These are phyloP conservation scores for Candida multigemmis DNA, from an alignment of 805 yeast species.

Conservation along the genomic window DNA sequence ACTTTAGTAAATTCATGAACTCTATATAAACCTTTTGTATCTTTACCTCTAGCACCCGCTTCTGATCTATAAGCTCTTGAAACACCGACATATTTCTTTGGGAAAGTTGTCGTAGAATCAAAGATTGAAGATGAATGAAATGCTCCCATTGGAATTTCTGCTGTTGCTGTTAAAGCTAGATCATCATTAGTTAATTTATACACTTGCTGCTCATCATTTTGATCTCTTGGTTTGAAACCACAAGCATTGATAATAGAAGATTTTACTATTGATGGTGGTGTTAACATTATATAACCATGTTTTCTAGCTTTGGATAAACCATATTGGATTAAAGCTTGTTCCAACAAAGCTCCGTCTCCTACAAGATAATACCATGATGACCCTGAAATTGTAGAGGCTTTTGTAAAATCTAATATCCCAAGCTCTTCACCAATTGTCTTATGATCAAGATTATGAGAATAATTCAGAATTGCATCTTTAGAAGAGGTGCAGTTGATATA, in stretches of 20 bases:
- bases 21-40: conserved; percentile 83
- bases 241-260: conserved; percentile 76
- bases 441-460: conserved; percentile 41
- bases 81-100: conserved; percentile 63
- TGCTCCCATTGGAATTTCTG: conserved; percentile 91
- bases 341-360: conserved; percentile 81
- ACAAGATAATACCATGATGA: conserved; percentile 81
- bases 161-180: conserved; percentile 81
- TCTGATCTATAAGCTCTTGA: conserved; percentile 89
- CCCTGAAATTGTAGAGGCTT: conserved; percentile 73
- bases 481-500: conserved; percentile 42
- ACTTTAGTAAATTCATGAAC: conserved; percentile 97
- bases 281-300: conserved; percentile 58
- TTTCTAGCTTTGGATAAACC: conserved; percentile 58
- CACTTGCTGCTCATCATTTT: conserved; percentile 76
- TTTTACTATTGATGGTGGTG: conserved; percentile 83
- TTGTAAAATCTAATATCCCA: conserved; percentile 57
- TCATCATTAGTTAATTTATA: conserved; percentile 50
- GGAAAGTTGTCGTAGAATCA: conserved; percentile 28
- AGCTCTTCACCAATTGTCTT: conserved; percentile 60
- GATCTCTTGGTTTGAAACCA: conserved; percentile 91
- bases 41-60: conserved; percentile 94
- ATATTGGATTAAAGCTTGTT: conserved; percentile 82
- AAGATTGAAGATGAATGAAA: conserved; percentile 47
- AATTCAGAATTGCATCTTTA: conserved; percentile 8